Evolutionary conservation across 2,329 filamentous ascomycete species (phyloP), one percentile per base, ranked within the genome.

Genomic region (Monosporascus sp.): DNA sequence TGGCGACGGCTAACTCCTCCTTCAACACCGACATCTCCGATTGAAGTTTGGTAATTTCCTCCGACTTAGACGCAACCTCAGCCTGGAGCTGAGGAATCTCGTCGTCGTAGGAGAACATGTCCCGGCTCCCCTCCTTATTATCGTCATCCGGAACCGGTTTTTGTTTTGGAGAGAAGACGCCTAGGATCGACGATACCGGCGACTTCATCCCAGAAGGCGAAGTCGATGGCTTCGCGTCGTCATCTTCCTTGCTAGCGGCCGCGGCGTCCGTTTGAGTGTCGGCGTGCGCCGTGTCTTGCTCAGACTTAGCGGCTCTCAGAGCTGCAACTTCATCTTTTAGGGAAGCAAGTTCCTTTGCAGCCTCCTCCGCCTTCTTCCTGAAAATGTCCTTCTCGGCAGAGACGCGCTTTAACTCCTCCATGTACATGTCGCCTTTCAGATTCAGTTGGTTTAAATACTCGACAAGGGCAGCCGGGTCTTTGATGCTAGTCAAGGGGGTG

Each of bases 31-130:
- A 77, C 27, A 95, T 82, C 61, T 94, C 84, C 3, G 76, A 71
- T 60, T 86, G 86, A 15, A 97, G 80, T 46, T 78, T 80, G 50
- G 84, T 80, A 38, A 94, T 83, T 68, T 93, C 86, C 43, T 82
- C 80, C 11, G 86, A 76, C 63, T 88, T 89, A 53, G 85, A 80
- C 50, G 85, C 78, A 3, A 94, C 70, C 60, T 94, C 87, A 1
- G 81, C 78, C 64, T 95, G 87, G n/a, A 96, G 73, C 51, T 89
- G 83, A 3, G 89, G 88, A 15, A 95, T 78, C 70, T 97, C 93
- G 49, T 87, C 87, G 54, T 97, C 92, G 62, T 91, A 95, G 0
- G 91, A 96, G 72, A 97, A 97, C 71, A 97, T 88, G 48, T 96
- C 89, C 58, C 92, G 88, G 25, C 63, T 66, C 0, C 63, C 59